Evolutionary conservation across 352 stramenopile genomes (phyloP).

Genomic region (Phytophthora megakarya): DNA sequence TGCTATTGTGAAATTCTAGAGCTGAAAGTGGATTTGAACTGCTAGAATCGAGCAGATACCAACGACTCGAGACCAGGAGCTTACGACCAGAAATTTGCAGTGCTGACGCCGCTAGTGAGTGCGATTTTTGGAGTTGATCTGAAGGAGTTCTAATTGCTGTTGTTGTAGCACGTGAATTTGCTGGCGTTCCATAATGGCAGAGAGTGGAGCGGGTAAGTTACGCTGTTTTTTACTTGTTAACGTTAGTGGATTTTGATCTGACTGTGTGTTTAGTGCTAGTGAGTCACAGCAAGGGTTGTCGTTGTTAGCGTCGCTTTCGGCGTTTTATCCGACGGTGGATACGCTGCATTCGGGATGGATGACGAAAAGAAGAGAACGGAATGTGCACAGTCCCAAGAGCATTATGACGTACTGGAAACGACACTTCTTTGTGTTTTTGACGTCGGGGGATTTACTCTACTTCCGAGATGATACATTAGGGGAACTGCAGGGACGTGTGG

Average conservation of each 20-base stretch:
- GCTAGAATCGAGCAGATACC: slow-evolving; percentile 55
- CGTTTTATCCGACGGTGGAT: slow-evolving; percentile 77
- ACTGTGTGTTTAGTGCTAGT: slow-evolving; percentile 41
- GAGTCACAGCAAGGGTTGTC: slow-evolving; percentile 81
- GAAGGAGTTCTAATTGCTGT: not conserved
- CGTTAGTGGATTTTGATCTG: not conserved
- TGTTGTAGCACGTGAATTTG: slow-evolving; percentile 67
- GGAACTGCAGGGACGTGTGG: slow-evolving; percentile 74
- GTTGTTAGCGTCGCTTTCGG: slow-evolving; percentile 72
- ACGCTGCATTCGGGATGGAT: slow-evolving; percentile 74
- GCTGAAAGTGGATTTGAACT: slow-evolving; percentile 6
- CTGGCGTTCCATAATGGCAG: slow-evolving; percentile 76
- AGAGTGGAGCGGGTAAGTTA: slow-evolving; percentile 61
- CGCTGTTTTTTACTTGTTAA: not conserved
- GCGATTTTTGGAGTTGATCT: not conserved
- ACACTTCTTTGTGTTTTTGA: slow-evolving; percentile 81
- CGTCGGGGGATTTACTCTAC: slow-evolving; percentile 75
- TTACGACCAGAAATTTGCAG: slow-evolving; percentile 79
- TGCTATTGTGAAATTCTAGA: not conserved
- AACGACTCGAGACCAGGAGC: slow-evolving; percentile 55
- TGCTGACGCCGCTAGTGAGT: slow-evolving; percentile 70
- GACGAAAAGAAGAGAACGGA: slow-evolving; percentile 77
- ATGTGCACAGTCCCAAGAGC: slow-evolving; percentile 69
- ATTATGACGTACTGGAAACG: slow-evolving; percentile 89
- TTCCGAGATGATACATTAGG: slow-evolving; percentile 77